These are phyloP conservation scores for Suaeda aralocaspica DNA, from an alignment of 148 eudicot species.

Conservation along the genomic window DNA sequence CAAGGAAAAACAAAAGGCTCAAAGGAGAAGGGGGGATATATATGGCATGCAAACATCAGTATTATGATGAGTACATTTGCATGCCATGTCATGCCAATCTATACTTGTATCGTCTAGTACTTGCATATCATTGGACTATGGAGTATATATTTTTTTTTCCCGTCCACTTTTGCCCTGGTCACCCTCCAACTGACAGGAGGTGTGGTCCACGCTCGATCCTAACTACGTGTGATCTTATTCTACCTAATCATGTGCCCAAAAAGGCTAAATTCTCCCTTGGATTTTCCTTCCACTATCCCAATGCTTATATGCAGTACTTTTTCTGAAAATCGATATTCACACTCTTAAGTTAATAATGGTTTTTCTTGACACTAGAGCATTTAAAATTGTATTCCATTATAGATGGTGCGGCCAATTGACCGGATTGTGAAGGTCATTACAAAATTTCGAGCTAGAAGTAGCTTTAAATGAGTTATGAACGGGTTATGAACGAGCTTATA, in stretches of 20 bases:
- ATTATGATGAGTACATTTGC: slow-evolving; percentile 22
- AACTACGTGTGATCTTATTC: neutral
- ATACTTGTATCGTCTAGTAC: slow-evolving; percentile 7
- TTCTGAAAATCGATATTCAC: too few relatives aligned
- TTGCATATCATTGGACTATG: slow-evolving; percentile 22
- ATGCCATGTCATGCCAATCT: slow-evolving; percentile 25
- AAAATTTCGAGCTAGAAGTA: too few relatives aligned
- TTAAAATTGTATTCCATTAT: too few relatives aligned
- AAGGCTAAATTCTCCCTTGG: neutral
- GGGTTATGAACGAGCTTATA: too few relatives aligned
- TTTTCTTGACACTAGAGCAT: too few relatives aligned
- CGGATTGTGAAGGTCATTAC: too few relatives aligned
- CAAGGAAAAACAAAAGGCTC: too few relatives aligned
- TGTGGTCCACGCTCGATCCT: slow-evolving; percentile 3
- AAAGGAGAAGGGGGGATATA: neutral
- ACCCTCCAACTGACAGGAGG: slow-evolving; percentile 4
- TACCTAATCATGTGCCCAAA: neutral
- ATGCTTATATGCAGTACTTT: too few relatives aligned
- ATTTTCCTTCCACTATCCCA: neutral
- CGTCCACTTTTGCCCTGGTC: neutral
- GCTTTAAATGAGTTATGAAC: too few relatives aligned
- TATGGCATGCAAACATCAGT: slow-evolving; percentile 20
- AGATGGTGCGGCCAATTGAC: too few relatives aligned
- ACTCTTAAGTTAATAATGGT: too few relatives aligned
- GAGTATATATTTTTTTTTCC: slow-evolving; percentile 11